phyloP scores from a whole-genome alignment of 2,329 filamentous ascomycete species.

The Aspergillus sp. region DNA sequence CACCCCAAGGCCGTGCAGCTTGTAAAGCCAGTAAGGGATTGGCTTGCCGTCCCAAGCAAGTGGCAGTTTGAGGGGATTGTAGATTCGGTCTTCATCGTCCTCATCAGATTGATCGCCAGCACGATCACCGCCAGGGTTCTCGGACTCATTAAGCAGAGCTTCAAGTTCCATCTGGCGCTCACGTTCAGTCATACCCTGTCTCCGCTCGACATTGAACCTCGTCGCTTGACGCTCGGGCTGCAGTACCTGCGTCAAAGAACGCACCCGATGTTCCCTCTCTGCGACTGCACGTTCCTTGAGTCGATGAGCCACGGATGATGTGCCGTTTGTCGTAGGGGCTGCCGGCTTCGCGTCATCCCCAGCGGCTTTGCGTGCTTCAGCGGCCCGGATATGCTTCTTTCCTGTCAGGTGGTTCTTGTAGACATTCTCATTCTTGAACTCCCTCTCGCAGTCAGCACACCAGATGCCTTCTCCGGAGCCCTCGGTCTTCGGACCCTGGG shows the following conservation, averaged over 20 bases:
- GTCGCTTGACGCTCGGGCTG: conserved; percentile 86
- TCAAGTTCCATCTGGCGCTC: conserved; percentile 94
- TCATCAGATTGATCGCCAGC: conserved; percentile 66
- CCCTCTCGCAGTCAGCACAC: conserved; percentile 90
- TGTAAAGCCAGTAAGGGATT: conserved; percentile 98
- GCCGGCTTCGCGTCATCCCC: conserved; percentile 36
- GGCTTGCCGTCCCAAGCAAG: conserved; percentile 98
- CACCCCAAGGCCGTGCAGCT: conserved; percentile 89
- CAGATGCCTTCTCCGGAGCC: conserved; percentile 71
- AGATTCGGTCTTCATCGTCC: conserved; percentile 83
- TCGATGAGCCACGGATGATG: conserved; percentile 43
- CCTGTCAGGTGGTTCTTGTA: conserved; percentile 86
- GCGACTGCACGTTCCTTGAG: conserved; percentile 89
- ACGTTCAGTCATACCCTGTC: conserved; percentile 94
- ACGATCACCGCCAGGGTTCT: conserved; percentile 38
- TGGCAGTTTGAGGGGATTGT: conserved; percentile 94
- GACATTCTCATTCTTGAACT: conserved; percentile 93
- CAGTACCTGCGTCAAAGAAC: conserved; percentile 77
- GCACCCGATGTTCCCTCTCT: conserved; percentile 81
- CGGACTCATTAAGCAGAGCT: conserved; percentile 70
- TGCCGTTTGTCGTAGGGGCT: conserved; percentile 19
- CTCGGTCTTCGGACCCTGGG: conserved; percentile 51
- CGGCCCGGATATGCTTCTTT: conserved; percentile 89
- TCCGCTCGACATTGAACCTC: conserved; percentile 90
- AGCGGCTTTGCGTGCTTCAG: conserved; percentile 60